These are phyloP conservation scores for Endotrypanum monterogeii DNA, from an alignment of 208 protist genomes.

Conservation along the genomic window DNA sequence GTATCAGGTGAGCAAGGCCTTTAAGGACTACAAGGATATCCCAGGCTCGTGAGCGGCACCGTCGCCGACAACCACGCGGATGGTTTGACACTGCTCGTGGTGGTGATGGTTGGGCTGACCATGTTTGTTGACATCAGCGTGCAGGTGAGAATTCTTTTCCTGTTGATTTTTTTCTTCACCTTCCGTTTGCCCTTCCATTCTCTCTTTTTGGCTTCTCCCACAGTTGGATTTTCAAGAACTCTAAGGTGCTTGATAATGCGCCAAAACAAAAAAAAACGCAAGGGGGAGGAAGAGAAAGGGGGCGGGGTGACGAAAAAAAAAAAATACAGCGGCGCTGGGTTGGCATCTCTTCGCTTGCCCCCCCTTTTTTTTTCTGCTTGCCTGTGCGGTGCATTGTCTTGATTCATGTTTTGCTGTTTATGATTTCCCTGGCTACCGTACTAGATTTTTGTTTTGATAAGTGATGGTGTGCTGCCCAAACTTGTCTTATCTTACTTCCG, in stretches of 20 bases:
- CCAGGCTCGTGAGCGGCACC: background rate
- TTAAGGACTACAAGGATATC: conserved; percentile 43
- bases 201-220: conserved; percentile 1
- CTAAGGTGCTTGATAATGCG: background rate
- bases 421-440: background rate
- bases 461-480: background rate
- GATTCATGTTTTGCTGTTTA: background rate
- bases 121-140: background rate
- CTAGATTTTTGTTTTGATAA: background rate
- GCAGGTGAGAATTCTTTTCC: background rate
- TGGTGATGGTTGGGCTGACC: background rate
- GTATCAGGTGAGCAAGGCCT: conserved; percentile 74
- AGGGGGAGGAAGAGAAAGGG: too few species aligned
- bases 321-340: background rate
- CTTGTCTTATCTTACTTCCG: background rate
- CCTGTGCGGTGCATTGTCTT: background rate
- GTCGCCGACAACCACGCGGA: too few species aligned
- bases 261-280: background rate
- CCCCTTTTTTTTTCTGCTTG: background rate
- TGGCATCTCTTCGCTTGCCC: background rate
- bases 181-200: background rate
- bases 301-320: too few species aligned
- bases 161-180: background rate
- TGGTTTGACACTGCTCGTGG: background rate
- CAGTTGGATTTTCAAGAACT: background rate